Evolutionary conservation across 495 filamentous ascomycete genomes (phyloP), one percentile per base, ranked within the genome.

Genomic region (Halenospora varia): DNA sequence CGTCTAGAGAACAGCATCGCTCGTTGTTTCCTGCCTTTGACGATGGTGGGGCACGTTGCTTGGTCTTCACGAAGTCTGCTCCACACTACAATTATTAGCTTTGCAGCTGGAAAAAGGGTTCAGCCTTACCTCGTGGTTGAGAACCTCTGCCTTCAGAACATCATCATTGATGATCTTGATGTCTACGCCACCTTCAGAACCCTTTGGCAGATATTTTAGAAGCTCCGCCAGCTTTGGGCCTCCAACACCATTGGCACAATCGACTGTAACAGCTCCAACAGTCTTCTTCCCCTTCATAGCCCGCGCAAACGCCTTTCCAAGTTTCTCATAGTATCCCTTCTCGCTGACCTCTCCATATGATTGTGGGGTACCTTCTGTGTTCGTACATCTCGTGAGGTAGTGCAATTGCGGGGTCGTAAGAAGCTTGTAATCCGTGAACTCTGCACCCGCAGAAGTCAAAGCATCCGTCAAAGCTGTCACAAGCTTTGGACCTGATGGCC

Each of bases 161-260:
- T 94, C 86, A 70, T 97, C 92, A 64, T 97, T 96, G 67, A 92
- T 80, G 24, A 97, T 82, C 69, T 87, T 90, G 68, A 96, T 87
- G 46, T 96, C 84, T 25, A 96, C 64, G 20, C 77, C 77, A 61
- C 87, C 81, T 66, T 86, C 78, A 48, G 77, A 68, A 59, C 78
- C 73, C 59, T 77, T 69, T 44, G 87, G 85, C 58, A 97, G 80
- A 66, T 87, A 82, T 68, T 97, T 96, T 60, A 96, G 79, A 46
- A 97, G 80, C 69, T 95, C 88, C 54, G 76, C 77, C 59, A 98
- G 76, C 76, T 97, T 96, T 23, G 92, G 93, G 1, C 92, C 94
- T 55, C 94, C 94, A 59, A 98, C 90, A 66, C 94, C 94, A 66
- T 98, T 98, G 53, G 94, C 94, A 66, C 94, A 96, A 69, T 98